A percentile compares a stretch with the other conserved stretches of the same genome.
phyloP scores from a whole-genome alignment of 1,139 yeast species.

The Zygosaccharomyces pseudobailii region DNA sequence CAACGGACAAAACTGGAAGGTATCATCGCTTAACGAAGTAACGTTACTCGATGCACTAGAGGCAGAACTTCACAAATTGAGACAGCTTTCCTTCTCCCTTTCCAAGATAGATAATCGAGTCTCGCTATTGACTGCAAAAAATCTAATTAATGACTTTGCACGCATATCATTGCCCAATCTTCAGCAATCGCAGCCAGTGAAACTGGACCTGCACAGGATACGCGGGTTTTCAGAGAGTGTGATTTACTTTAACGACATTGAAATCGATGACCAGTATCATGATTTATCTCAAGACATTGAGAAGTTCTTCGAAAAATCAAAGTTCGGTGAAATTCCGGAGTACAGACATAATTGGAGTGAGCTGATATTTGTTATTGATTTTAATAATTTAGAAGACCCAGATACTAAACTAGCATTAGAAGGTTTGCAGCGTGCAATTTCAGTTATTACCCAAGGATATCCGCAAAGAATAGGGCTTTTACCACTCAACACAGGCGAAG shows the following conservation, averaged over 20 bases:
- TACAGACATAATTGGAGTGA: constrained; percentile 74
- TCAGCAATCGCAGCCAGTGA: constrained; percentile 29
- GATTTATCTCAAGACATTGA: constrained; percentile 43
- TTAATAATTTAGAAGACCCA: constrained; percentile 48
- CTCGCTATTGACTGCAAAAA: constrained; percentile 10
- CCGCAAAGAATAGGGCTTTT: constrained; percentile 81
- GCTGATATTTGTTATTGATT: constrained; percentile 63
- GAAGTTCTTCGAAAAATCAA: constrained; percentile 39
- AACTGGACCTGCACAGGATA: constrained; percentile 31
- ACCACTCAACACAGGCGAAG: constrained; percentile 43
- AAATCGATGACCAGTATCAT: constrained; percentile 52
- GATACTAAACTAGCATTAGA: constrained; percentile 44
- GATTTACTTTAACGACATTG: constrained; percentile 74
- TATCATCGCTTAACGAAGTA: constrained; percentile 21
- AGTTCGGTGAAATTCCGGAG: constrained; percentile 61
- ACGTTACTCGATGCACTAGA: constrained; percentile 20
- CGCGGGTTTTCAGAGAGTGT: constrained; percentile 39
- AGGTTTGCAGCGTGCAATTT: constrained; percentile 43
- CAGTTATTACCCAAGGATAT: constrained; percentile 51
- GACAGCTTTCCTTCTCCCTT: constrained; percentile 11
- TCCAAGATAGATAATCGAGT: constrained; percentile 5
- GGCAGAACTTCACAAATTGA: constrained; percentile 17
- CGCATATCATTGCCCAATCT: constrained; percentile 20
- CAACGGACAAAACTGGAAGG: constrained; percentile 50
- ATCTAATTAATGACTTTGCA: constrained; percentile 19